Conservation (phyloP, 2,329 filamentous ascomycete genomes). For the Corinectria fuckeliana region DNA sequence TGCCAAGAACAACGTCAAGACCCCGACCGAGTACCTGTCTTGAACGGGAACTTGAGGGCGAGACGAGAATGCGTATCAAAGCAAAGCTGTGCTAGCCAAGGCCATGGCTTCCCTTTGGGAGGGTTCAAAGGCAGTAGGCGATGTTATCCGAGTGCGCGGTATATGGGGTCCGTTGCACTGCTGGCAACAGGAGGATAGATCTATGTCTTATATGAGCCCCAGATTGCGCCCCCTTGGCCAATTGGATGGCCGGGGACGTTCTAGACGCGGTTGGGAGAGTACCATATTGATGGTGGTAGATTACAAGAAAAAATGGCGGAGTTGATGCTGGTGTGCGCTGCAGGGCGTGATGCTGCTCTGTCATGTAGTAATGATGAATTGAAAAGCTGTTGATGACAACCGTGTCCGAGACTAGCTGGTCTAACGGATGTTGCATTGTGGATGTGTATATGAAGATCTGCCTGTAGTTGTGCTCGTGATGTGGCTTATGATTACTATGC, state of each 20-base stretch:
- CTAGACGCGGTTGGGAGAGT: conserved; percentile 32
- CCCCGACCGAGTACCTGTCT: conserved; percentile 40
- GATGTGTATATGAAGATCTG: no score
- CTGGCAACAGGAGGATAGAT: conserved; percentile 21
- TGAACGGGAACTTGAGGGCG: neutral
- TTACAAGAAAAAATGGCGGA: conserved; percentile 17
- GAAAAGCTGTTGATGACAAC: conserved; percentile 23
- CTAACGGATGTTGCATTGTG: neutral
- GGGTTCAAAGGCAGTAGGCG: conserved; percentile 7
- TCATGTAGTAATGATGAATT: conserved; percentile 27
- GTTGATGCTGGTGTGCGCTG: conserved; percentile 9
- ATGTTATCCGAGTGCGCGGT: conserved; percentile 3
- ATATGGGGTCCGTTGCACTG: neutral
- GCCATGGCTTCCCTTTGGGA: conserved; percentile 3
- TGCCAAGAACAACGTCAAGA: conserved; percentile 46
- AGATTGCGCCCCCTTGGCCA: conserved; percentile 34
- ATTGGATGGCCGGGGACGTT: conserved; percentile 28
- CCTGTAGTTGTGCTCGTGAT: neutral
- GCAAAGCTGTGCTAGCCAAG: neutral
- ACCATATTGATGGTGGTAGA: conserved; percentile 32
- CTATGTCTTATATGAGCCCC: conserved; percentile 30
- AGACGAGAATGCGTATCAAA: neutral
- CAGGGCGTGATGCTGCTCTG: conserved; percentile 5
- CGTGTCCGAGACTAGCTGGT: no score
- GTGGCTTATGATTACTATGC: no score